A percentile compares a stretch with the other conserved stretches of the same genome.
Conservation (phyloP, 495 filamentous ascomycete genomes). For the Hypoxylon trugodes region DNA sequence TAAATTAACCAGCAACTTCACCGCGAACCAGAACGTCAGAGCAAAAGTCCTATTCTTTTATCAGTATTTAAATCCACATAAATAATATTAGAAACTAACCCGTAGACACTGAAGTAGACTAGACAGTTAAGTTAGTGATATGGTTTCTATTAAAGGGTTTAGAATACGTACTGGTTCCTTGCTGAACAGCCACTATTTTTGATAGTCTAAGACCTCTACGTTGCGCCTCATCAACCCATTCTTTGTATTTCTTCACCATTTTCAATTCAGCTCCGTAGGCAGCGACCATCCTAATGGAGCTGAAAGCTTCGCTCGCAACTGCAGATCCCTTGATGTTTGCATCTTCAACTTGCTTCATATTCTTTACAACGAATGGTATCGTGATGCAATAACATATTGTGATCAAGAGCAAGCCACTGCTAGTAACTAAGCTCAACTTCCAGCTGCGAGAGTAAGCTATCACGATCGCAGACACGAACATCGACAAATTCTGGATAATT, state of each 20-base stretch:
- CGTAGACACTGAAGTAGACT: slow-evolving; percentile 56
- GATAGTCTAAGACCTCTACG: slow-evolving; percentile 61
- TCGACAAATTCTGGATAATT: slow-evolving; percentile 62
- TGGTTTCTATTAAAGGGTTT: not conserved
- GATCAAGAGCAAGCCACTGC: slow-evolving; percentile 64
- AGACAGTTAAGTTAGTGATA: slow-evolving; percentile 2
- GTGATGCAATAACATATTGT: slow-evolving; percentile 62
- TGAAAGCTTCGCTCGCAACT: slow-evolving; percentile 65
- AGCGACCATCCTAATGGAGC: slow-evolving; percentile 66
- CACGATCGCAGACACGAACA: slow-evolving; percentile 59
- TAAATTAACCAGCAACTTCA: slow-evolving; percentile 39
- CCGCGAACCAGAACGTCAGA: slow-evolving; percentile 59
- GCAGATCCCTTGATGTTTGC: slow-evolving; percentile 68
- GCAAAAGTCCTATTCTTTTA: slow-evolving; percentile 49
- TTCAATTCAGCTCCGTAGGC: slow-evolving; percentile 69
- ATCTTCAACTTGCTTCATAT: slow-evolving; percentile 62
- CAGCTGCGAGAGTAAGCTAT: slow-evolving; percentile 66
- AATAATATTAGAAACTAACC: slow-evolving; percentile 40
- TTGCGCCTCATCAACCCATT: slow-evolving; percentile 66
- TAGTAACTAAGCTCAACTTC: slow-evolving; percentile 65
- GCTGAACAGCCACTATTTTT: slow-evolving; percentile 57
- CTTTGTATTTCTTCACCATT: slow-evolving; percentile 60
- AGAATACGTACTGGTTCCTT: slow-evolving; percentile 49
- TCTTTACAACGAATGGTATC: slow-evolving; percentile 65
- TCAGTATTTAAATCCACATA: slow-evolving; percentile 6